Evolutionary conservation across 148 eudicot species (phyloP), one percentile per base, ranked within the genome.

Genomic region (Rhododendron simsii): DNA sequence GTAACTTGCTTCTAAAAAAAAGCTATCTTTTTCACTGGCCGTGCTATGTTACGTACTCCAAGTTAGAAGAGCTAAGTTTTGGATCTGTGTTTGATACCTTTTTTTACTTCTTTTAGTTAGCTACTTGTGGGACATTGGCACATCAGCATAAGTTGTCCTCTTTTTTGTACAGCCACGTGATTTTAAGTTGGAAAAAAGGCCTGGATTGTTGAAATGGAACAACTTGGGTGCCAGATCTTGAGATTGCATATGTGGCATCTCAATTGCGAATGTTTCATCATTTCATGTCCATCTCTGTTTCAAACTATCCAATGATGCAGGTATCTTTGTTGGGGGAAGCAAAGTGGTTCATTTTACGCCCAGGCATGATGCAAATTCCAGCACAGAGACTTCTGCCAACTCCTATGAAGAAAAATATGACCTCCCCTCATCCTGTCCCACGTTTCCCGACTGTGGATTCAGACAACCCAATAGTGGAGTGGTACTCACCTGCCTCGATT

Each of bases 341-440:
- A 98, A 95, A 91, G 98, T 95, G 14, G 98, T 98, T 83, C 99
- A 98, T 85, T 98, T 98, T 87, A 95, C 98, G 28, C 94, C 94
- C 30, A 87, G 88, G 75, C 88, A 81, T 44, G 84, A 90, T 37
- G 84, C 61, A 20, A 90, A 85, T 47, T 81, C 84, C 69, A 90
- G 79, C 84, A 80, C 90, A 3, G 91, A 88, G 30, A 55, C 85
- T 84, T 82, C 92, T 81, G n/a, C 88, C 11, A 79, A 81, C 82
- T 87, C 94, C 75, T 75, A 44, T 39, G 89, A 89, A 41, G 86
- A 73, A 41, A 47, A 65, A 39, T 75, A 84, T 55, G 82, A 51
- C 84, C 85, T 83, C n/a, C 61, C 91, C 3, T 89, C 93, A 16
- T 84, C 94, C 45, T 98, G 98, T 88, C 92, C 90, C 12, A 98